Percentiles rank a stretch among this genome's conserved stretches.
Conservation (phyloP, 176 grass and related monocot species). For the Musa beccarii region DNA sequence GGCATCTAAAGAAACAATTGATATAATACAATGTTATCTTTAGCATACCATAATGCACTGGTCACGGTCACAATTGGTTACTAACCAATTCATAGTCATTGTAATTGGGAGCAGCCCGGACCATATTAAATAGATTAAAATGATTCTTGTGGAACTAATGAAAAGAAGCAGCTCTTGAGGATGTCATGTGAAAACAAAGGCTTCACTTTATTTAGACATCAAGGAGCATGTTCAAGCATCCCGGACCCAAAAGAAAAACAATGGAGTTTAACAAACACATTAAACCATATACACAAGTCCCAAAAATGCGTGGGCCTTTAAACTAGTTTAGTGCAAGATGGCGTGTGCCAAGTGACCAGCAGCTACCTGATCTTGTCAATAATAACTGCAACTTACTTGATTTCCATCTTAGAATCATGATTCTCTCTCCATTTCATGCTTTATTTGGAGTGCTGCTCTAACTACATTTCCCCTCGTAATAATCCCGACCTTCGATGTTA, state of each 20-base stretch:
- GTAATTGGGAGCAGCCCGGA: too few species aligned
- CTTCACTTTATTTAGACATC: too few species aligned
- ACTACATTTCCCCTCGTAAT: conserved; percentile 74
- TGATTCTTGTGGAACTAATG: too few species aligned
- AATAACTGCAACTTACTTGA: neutral
- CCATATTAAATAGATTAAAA: too few species aligned
- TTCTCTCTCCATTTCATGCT: conserved; percentile 25
- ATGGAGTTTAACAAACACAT: neutral
- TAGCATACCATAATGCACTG: too few species aligned
- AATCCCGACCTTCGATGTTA: conserved; percentile 46
- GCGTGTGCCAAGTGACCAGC: neutral
- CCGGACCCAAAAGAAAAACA: neutral
- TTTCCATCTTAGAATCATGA: conserved; percentile 22
- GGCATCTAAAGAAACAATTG: too few species aligned
- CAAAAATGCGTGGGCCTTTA: neutral
- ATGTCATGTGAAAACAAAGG: too few species aligned
- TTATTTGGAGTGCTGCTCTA: conserved; percentile 49
- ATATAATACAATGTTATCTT: too few species aligned
- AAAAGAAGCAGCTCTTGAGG: too few species aligned
- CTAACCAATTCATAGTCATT: too few species aligned
- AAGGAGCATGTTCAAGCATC: too few species aligned
- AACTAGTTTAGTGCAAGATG: neutral
- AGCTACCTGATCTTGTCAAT: neutral
- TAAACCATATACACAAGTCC: neutral
- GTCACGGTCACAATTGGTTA: too few species aligned